A percentile compares a stretch with the other conserved stretches of the same genome.
Conservation (phyloP, 768 basidiomycete genomes). For the Boletus rubroflammeus region DNA sequence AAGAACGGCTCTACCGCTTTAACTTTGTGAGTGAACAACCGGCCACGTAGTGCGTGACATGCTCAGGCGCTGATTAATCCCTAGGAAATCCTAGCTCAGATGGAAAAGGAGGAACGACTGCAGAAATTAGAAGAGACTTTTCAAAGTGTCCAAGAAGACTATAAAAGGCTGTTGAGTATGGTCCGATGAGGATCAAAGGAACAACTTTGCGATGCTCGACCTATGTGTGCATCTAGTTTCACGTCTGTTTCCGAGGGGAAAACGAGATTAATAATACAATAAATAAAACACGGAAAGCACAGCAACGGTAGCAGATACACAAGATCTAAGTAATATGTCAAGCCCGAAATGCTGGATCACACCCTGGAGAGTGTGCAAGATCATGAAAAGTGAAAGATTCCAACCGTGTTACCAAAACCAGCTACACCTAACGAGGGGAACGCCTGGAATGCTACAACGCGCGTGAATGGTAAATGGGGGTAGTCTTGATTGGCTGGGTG, state of each 20-base stretch:
- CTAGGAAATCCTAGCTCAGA: conserved; percentile 83
- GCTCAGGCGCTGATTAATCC: not conserved
- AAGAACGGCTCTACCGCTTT: conserved; percentile 91
- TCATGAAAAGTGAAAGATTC: conserved; percentile 27
- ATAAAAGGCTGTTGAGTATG: conserved; percentile 69
- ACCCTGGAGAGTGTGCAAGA: not conserved
- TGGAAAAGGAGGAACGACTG: conserved; percentile 82
- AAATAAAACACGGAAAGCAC: conserved; percentile 17
- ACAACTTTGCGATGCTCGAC: conserved; percentile 7
- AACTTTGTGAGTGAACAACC: conserved; percentile 69
- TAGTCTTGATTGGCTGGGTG: conserved; percentile 17
- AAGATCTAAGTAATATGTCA: conserved; percentile 4
- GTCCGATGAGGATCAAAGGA: conserved; percentile 23
- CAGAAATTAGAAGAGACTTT: conserved; percentile 94
- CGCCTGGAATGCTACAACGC: conserved; percentile 58
- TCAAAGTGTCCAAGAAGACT: conserved; percentile 80
- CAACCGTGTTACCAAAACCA: conserved; percentile 73
- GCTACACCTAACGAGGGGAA: conserved; percentile 52
- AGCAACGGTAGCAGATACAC: conserved; percentile 18
- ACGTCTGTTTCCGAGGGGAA: not conserved
- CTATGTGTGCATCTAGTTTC: not conserved
- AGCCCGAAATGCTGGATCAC: not conserved
- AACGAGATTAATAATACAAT: conserved; percentile 22
- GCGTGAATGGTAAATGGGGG: conserved; percentile 77
- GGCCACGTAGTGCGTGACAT: not conserved